Evolutionary conservation across 805 yeast species (phyloP).

Genomic region (Saccharomycopsis selenospora): DNA sequence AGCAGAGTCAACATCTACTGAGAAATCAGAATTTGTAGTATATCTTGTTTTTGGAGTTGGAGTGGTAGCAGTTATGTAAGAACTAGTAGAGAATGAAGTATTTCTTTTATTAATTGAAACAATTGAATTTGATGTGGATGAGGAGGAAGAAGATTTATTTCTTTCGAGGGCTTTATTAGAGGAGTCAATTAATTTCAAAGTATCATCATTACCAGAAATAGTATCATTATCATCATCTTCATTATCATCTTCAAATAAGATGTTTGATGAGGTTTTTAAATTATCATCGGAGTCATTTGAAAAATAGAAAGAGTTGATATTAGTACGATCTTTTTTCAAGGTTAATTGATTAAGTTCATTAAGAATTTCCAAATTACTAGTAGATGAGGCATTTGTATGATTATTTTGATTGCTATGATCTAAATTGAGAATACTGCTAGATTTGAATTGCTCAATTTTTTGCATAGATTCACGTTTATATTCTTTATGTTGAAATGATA

Average conservation of each 20-base stretch:
- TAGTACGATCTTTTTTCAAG: slow-evolving; percentile 1
- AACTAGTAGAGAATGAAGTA: too few species aligned
- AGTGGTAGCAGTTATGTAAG: too few species aligned
- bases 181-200: too few species aligned
- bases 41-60: too few species aligned
- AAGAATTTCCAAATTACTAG: neutral
- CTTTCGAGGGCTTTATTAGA: too few species aligned
- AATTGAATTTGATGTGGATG: too few species aligned
- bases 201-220: neutral
- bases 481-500: slow-evolving; percentile 15
- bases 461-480: slow-evolving; percentile 3
- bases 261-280: neutral
- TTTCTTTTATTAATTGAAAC: too few species aligned
- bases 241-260: neutral
- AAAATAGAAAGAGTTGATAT: slow-evolving; percentile 5
- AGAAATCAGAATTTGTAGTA: too few species aligned
- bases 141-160: too few species aligned
- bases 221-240: slow-evolving; percentile 1
- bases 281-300: neutral
- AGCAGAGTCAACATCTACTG: too few species aligned
- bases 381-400: neutral
- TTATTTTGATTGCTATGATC: neutral
- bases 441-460: neutral
- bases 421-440: slow-evolving; percentile 2
- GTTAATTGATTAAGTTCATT: neutral